Percentiles rank a stretch among this genome's conserved stretches.
phyloP scores from a whole-genome alignment of 1,139 yeast species.

The Pichia sp. region DNA sequence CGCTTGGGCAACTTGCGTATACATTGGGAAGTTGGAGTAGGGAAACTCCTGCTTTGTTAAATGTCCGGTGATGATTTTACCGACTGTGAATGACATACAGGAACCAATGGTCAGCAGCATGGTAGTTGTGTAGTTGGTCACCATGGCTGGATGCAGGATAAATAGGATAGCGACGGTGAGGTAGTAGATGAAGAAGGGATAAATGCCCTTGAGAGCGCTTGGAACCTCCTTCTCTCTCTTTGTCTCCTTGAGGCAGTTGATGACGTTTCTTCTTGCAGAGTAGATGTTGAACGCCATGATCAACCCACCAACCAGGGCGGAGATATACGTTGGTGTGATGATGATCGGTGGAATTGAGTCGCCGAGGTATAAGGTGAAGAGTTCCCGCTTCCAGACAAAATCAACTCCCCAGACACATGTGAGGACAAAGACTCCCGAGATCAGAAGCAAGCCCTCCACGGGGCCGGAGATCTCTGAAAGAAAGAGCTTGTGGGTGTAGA shows the following conservation, averaged over 20 bases:
- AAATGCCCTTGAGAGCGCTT: constrained; percentile 56
- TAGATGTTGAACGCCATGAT: constrained; percentile 66
- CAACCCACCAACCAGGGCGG: constrained; percentile 42
- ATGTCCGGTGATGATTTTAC: constrained; percentile 85
- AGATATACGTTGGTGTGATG: constrained; percentile 34
- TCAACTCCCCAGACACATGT: constrained; percentile 72
- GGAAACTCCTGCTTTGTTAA: constrained; percentile 80
- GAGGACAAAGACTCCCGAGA: constrained; percentile 48
- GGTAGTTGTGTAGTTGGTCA: constrained; percentile 52
- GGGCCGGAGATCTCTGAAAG: constrained; percentile 86
- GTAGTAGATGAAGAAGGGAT: constrained; percentile 71
- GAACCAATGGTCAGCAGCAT: constrained; percentile 67
- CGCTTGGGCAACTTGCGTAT: constrained; percentile 59
- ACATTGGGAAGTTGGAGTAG: constrained; percentile 60
- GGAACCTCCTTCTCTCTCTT: constrained; percentile 27
- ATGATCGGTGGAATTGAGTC: constrained; percentile 31
- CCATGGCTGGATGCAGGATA: constrained; percentile 36
- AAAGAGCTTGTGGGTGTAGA: constrained; percentile 79
- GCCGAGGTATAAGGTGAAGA: constrained; percentile 34
- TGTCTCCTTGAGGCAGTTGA: constrained; percentile 41
- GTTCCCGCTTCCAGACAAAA: constrained; percentile 47
- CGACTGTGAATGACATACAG: constrained; percentile 77
- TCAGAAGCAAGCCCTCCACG: constrained; percentile 82
- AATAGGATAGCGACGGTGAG: constrained; percentile 43
- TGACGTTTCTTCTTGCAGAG: constrained; percentile 70